Evolutionary conservation across 225 moss, liverwort and hornwort species (phyloP).

Genomic region (Pleurozium schreberi): DNA sequence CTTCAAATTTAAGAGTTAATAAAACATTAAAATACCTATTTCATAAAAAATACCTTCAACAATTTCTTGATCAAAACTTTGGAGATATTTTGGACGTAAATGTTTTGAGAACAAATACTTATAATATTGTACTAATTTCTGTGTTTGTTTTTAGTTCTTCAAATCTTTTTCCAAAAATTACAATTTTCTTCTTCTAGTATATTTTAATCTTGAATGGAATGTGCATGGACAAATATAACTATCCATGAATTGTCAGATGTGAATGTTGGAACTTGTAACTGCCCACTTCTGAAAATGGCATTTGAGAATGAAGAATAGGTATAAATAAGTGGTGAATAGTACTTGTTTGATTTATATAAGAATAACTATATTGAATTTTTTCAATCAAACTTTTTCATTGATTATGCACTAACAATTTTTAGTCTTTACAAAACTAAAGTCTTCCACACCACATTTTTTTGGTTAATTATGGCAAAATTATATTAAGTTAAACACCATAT

Average conservation of each 20-base stretch:
- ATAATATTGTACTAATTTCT: fast-evolving
- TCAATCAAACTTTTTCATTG: too few relatives aligned
- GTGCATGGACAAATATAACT: background rate
- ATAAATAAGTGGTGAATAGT: background rate
- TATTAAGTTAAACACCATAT: too few relatives aligned
- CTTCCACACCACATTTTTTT: too few relatives aligned
- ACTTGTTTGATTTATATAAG: too few relatives aligned
- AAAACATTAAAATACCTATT: background rate
- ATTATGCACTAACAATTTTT: too few relatives aligned
- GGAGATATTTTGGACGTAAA: background rate
- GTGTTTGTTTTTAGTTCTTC: background rate
- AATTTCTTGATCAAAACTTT: background rate
- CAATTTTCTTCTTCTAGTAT: background rate
- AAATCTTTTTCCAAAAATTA: too few relatives aligned
- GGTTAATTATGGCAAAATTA: too few relatives aligned
- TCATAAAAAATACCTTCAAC: background rate
- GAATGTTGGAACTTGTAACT: too few relatives aligned
- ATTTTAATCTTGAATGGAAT: background rate
- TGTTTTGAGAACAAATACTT: background rate
- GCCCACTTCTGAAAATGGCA: background rate
- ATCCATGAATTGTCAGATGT: background rate
- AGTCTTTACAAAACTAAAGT: too few relatives aligned
- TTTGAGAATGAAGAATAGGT: background rate
- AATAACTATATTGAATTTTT: too few relatives aligned
- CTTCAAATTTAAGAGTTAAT: background rate